Evolutionary conservation across 768 basidiomycete species (phyloP).

Genomic region (Lenzites betulinus): DNA sequence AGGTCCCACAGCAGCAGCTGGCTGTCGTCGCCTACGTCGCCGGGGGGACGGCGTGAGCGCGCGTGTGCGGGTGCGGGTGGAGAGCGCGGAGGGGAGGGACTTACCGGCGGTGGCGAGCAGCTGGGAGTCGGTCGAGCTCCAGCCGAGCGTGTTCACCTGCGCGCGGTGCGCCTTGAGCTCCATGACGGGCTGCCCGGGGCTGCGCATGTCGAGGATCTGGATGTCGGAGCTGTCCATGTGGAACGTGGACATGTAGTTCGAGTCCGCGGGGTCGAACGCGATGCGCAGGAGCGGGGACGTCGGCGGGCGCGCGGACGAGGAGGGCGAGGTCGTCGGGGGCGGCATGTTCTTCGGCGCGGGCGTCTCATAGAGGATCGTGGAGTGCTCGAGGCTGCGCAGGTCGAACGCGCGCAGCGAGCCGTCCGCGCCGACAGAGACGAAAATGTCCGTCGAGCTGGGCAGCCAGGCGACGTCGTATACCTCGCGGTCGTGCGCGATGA

Average conservation of each 20-base stretch:
- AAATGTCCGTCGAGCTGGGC: slow-evolving; percentile 93
- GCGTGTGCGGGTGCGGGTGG: background rate
- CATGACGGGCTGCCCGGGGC: slow-evolving; percentile 92
- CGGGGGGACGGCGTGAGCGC: background rate
- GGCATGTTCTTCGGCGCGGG: slow-evolving; percentile 75
- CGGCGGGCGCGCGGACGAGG: slow-evolving; percentile 64
- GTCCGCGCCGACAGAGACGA: slow-evolving; percentile 97
- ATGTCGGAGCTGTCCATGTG: slow-evolving; percentile 90
- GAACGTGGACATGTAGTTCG: slow-evolving; percentile 97
- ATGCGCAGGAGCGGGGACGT: slow-evolving; percentile 85
- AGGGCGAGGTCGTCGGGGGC: slow-evolving; percentile 57
- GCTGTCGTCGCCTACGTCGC: slow-evolving; percentile 78
- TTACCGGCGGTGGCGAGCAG: slow-evolving; percentile 86
- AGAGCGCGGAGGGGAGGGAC: slow-evolving; percentile 22
- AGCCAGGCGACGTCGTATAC: slow-evolving; percentile 99
- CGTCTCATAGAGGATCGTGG: slow-evolving; percentile 96
- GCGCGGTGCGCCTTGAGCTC: slow-evolving; percentile 84
- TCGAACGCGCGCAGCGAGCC: slow-evolving; percentile 97
- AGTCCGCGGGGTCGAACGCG: slow-evolving; percentile 87
- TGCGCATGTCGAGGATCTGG: slow-evolving; percentile 95
- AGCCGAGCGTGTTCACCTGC: slow-evolving; percentile 84
- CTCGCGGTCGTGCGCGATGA: slow-evolving; percentile 95
- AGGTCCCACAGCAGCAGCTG: slow-evolving; percentile 96
- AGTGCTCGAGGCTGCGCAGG: slow-evolving; percentile 93
- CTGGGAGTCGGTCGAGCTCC: slow-evolving; percentile 84